These are phyloP conservation scores for Candida dubliniensis DNA, from an alignment of 1,139 yeast genomes.

Conservation along the genomic window DNA sequence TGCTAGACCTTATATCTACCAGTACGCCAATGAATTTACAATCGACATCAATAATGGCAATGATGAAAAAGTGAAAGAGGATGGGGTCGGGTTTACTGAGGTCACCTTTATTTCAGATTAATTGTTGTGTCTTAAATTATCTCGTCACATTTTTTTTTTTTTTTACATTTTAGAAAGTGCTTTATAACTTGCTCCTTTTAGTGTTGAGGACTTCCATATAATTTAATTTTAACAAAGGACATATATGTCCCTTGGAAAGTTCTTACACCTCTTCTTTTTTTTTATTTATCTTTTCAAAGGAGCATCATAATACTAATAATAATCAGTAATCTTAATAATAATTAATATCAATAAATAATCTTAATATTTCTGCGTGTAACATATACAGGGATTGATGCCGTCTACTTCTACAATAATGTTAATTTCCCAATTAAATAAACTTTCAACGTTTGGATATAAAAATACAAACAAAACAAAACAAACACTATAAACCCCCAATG, in stretches of 20 bases:
- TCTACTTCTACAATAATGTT: not conserved
- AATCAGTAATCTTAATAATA: too few species aligned
- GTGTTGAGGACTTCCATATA: too few species aligned
- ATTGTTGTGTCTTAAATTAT: not conserved
- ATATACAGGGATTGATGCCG: too few species aligned
- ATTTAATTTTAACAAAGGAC: too few species aligned
- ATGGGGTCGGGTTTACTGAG: conserved; percentile 76
- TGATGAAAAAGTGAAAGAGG: conserved; percentile 32
- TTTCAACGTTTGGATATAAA: not conserved
- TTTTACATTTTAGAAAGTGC: not conserved
- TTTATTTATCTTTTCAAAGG: too few species aligned
- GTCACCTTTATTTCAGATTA: conserved; percentile 70
- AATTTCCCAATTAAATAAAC: too few species aligned
- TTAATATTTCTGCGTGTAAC: too few species aligned
- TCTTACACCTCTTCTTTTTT: too few species aligned
- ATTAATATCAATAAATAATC: too few species aligned
- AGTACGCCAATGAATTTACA: conserved; percentile 63
- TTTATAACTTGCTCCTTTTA: not conserved
- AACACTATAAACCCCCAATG: not conserved
- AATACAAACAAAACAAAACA: conserved; percentile 1
- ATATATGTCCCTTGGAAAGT: too few species aligned
- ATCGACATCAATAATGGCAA: conserved; percentile 33
- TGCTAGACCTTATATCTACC: conserved; percentile 92
- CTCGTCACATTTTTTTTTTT: not conserved
- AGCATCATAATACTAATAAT: too few species aligned